Conservation (phyloP, 306 rosid species). For the Elaeagnus macrophylla region DNA sequence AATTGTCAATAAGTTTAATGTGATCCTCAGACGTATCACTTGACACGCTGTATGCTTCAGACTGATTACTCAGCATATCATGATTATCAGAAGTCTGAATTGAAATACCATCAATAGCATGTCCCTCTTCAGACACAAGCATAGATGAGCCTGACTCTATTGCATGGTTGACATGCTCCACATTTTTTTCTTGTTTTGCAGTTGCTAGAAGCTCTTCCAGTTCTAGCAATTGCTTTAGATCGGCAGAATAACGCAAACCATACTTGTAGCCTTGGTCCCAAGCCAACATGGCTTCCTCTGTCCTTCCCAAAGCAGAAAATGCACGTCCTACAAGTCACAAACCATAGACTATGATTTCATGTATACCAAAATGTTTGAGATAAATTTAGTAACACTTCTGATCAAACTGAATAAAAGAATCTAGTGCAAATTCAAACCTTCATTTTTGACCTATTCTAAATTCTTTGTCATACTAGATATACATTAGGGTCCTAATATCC, state of each 20-base stretch:
- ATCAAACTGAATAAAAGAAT: background rate
- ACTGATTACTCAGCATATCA: conserved; percentile 23
- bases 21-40: conserved; percentile 38
- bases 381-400: background rate
- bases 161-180: conserved; percentile 24
- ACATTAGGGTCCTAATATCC: no score
- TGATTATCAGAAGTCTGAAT: conserved; percentile 25
- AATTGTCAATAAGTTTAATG: conserved; percentile 31
- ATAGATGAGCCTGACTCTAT: conserved; percentile 15
- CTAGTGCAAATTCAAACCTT: no score
- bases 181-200: conserved; percentile 38
- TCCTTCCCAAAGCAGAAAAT: conserved; percentile 65
- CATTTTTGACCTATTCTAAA: no score
- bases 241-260: conserved; percentile 61
- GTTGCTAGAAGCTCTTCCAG: conserved; percentile 62
- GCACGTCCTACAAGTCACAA: conserved; percentile 54
- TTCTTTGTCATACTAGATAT: no score
- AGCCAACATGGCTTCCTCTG: conserved; percentile 64
- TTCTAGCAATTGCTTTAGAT: conserved; percentile 79
- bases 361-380: background rate
- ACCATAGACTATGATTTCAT: background rate
- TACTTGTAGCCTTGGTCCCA: conserved; percentile 87
- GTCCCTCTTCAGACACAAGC: conserved; percentile 28
- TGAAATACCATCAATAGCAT: conserved; percentile 21
- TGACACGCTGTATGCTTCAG: conserved; percentile 29